These are phyloP conservation scores for Neocatenulostroma microsporum DNA, from an alignment of 2,329 filamentous ascomycete genomes.

Conservation along the genomic window DNA sequence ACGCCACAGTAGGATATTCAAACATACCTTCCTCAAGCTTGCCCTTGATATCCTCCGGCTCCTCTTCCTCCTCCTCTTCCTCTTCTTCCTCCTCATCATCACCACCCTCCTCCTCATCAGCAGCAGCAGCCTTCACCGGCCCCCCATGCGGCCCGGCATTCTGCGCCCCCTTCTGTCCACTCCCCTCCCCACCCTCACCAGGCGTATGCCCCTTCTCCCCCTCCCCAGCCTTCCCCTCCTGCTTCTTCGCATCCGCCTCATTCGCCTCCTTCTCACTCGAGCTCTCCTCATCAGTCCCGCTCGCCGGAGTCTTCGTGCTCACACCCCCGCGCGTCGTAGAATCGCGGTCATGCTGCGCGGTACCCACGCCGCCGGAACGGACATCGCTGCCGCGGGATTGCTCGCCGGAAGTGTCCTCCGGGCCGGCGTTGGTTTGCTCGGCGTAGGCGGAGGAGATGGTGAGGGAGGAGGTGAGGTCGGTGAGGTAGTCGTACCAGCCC, in stretches of 20 bases:
- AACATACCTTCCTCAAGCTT: conserved; percentile 81
- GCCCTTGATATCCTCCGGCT: conserved; percentile 78
- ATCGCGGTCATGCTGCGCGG: conserved; percentile 23
- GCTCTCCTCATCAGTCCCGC: conserved; percentile 38
- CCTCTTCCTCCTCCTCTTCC: conserved; percentile 76
- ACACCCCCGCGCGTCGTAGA: conserved; percentile 32
- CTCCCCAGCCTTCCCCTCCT: conserved; percentile 7
- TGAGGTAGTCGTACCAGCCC: conserved; percentile 58
- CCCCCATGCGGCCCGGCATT: conserved; percentile 22
- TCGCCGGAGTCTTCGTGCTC: conserved; percentile 31
- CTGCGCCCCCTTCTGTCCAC: conserved; percentile 20
- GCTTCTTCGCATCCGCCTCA: conserved; percentile 29
- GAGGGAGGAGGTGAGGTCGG: conserved; percentile 58
- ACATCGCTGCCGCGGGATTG: conserved; percentile 31
- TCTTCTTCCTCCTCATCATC: conserved; percentile 66
- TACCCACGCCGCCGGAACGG: conserved; percentile 18
- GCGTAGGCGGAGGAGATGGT: conserved; percentile 53
- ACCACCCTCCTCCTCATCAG: conserved; percentile 51
- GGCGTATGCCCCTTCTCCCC: conserved; percentile 21
- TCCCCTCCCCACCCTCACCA: conserved; percentile 21
- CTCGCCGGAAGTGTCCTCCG: conserved; percentile 40
- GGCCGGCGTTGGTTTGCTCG: conserved; percentile 43
- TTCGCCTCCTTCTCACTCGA: conserved; percentile 36
- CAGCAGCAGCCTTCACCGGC: conserved; percentile 34
- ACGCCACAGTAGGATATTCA: background rate